Conservation (phyloP, 176 grass and related monocot genomes). For the Neostapfia colusana region DNA sequence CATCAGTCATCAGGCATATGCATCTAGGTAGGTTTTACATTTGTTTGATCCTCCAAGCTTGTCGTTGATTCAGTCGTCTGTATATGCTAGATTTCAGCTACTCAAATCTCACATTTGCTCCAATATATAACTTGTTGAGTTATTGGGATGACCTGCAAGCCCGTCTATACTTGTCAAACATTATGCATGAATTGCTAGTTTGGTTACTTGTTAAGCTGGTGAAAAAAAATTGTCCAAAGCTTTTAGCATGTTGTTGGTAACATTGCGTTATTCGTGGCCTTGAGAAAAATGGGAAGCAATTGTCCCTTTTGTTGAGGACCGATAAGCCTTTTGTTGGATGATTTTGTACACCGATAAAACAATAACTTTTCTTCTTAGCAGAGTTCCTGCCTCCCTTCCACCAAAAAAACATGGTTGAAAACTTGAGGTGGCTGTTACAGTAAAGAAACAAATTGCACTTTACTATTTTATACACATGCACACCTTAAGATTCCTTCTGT, state of each 20-base stretch:
- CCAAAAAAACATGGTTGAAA: conserved; percentile 8
- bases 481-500: conserved; percentile 32
- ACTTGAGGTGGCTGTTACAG: conserved; percentile 26
- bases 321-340: background rate
- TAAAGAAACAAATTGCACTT: background rate
- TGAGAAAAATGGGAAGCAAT: background rate
- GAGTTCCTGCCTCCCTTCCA: background rate
- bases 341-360: background rate
- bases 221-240: background rate
- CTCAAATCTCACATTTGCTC: background rate
- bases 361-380: background rate
- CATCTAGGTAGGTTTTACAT: background rate
- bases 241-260: background rate
- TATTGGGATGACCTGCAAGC: background rate
- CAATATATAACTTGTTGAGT: background rate
- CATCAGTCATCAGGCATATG: background rate
- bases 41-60: background rate
- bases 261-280: background rate
- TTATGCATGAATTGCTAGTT: background rate
- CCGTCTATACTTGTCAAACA: background rate
- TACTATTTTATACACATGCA: conserved; percentile 31
- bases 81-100: background rate
- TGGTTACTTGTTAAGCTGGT: background rate
- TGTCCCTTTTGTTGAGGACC: background rate
- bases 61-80: background rate